Base-by-base conservation (phyloP, 2,329 filamentous ascomycete species). In the Aspergillus texensis region DNA sequence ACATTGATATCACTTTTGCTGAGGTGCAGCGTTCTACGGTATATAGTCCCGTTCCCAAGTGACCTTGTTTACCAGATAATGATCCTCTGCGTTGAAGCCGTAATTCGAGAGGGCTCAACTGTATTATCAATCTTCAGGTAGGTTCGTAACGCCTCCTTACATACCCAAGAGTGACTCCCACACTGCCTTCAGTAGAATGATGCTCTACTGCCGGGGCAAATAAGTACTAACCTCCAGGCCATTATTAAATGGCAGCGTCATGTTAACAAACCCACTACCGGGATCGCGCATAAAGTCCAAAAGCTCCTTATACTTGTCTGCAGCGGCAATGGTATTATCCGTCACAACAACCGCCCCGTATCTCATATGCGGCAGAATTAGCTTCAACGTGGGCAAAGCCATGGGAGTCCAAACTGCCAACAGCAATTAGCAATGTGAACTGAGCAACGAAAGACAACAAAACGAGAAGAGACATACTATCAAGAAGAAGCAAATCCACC, bases 401-500 rank as follows among this genome's bases (percentile, higher is more conserved):
- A 81, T 69, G 8, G 73, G 62, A 0, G 78, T 62, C 79, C 79
- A 81, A 57, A 81, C 78, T 81, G 63, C 4, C 48, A 6, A 52
- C 24, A 12, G n/a, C n/a, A 32, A 34, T 45, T 28, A 57, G 36
- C 24, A 28, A 57, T 9, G 26, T 46, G 34, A 9, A 3, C 14
- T 16, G 14, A 21, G 5, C 24, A 21, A 5, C 2, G 6, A 5
- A 14, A 12, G 28, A n/a, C 1, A 9, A 4, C 1, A 28, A 32
- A 14, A 11, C 10, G 30, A 2, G 34, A 39, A n/a, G 32, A 45
- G n/a, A 82, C 86, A 79, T 73, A 89, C 87, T 89, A 68, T 89
- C 87, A 30, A 89, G 77, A 28, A 88, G 74, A 19, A 89, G 67
- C 24, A 89, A 77, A 65, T 89, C 85, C n/a, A 89, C 77, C 32